phyloP scores from a whole-genome alignment of 2,329 filamentous ascomycete species.

The Cladosporium sp. region DNA sequence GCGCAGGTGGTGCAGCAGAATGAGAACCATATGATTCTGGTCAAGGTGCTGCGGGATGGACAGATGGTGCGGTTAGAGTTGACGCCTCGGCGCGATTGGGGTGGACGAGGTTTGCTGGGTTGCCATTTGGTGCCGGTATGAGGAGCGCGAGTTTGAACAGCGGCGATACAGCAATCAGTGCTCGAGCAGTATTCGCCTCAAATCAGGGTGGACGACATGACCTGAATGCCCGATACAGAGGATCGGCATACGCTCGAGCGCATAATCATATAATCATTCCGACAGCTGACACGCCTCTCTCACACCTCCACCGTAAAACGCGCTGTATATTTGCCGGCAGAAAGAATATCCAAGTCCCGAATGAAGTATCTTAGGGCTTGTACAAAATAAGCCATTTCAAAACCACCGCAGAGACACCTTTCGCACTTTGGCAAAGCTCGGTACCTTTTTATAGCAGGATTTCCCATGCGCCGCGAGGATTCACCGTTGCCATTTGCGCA shows the following conservation, averaged over 20 bases:
- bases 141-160: slow-evolving; percentile 18
- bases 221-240: no score
- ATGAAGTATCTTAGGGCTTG: no score
- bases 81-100: slow-evolving; percentile 77
- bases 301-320: no score
- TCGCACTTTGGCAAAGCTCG: background rate
- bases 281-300: no score
- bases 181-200: background rate
- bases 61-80: slow-evolving; percentile 62
- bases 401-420: background rate
- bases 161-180: background rate
- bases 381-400: background rate
- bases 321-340: no score
- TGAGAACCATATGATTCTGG: slow-evolving; percentile 68
- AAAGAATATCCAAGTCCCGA: background rate
- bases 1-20: slow-evolving; percentile 87
- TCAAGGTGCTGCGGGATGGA: slow-evolving; percentile 61
- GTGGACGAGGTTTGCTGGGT: slow-evolving; percentile 81
- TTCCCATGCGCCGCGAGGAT: background rate
- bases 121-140: slow-evolving; percentile 83
- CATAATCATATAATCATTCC: no score
- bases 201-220: no score
- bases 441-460: background rate
- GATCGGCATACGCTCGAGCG: no score
- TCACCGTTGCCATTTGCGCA: background rate